Evolutionary conservation across 2,329 filamentous ascomycete genomes (phyloP).

Genomic region (Rosellinia necatrix): DNA sequence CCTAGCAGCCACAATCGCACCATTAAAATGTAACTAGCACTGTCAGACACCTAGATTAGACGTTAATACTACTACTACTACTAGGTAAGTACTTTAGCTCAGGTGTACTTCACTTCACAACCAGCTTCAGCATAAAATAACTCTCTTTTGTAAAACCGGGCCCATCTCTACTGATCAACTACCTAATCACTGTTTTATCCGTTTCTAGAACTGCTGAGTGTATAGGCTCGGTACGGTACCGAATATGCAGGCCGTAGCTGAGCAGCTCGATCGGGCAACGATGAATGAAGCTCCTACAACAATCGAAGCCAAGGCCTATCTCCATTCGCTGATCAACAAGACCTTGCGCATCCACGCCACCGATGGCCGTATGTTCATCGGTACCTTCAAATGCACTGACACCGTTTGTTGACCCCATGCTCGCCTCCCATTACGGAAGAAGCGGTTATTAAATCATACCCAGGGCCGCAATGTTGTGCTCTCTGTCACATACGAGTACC

Average conservation of each 20-base stretch:
- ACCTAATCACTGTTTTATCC: too few species aligned
- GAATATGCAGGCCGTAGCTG: constrained; percentile 27
- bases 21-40: too few species aligned
- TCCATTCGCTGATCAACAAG: constrained; percentile 73
- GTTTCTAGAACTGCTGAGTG: too few species aligned
- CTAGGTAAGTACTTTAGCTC: too few species aligned
- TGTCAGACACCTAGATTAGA: too few species aligned
- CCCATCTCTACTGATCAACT: too few species aligned
- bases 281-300: constrained; percentile 46
- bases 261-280: constrained; percentile 16
- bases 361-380: constrained; percentile 87
- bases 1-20: too few species aligned
- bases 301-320: constrained; percentile 58
- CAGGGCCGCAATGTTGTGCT: constrained; percentile 91
- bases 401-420: constrained; percentile 58
- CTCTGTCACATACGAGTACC: constrained; percentile 85
- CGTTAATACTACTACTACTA: too few species aligned
- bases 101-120: too few species aligned
- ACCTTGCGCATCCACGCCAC: constrained; percentile 78
- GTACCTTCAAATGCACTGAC: constrained; percentile 93
- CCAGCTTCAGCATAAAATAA: too few species aligned
- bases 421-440: background rate
- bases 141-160: too few species aligned
- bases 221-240: too few species aligned
- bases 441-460: background rate